phyloP scores from a whole-genome alignment of 768 basidiomycete genomes.

The Mycena latifolia region DNA sequence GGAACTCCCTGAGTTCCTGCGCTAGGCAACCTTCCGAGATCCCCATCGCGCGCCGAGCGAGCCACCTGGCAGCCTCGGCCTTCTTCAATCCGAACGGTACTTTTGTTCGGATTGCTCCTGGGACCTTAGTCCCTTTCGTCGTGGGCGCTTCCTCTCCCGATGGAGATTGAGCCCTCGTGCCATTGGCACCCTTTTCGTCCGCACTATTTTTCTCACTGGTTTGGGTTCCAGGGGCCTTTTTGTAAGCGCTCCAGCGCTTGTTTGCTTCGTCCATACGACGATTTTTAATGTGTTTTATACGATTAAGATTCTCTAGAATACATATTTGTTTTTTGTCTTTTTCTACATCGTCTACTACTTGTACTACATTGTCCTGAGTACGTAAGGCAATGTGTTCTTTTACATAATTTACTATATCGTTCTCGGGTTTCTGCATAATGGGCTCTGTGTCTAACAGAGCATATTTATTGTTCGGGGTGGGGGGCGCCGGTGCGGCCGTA shows the following conservation, averaged over 20 bases:
- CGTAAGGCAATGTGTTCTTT: background rate
- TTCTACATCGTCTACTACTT: slow-evolving; percentile 9
- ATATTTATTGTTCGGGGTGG: too few species aligned
- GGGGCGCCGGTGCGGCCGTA: background rate
- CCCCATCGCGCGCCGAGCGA: background rate
- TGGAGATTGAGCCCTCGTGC: slow-evolving; percentile 2
- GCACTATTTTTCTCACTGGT: slow-evolving; percentile 18
- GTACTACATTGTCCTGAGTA: too few species aligned
- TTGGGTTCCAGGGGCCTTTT: slow-evolving; percentile 18
- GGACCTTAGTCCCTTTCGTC: background rate
- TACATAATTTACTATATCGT: background rate
- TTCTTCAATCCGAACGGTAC: background rate
- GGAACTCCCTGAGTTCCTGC: background rate
- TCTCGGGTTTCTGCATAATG: background rate
- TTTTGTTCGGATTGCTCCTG: too few species aligned
- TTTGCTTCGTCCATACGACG: background rate
- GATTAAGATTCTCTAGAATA: background rate
- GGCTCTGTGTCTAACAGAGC: too few species aligned
- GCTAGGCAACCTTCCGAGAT: background rate
- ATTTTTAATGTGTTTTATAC: background rate
- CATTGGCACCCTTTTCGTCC: background rate
- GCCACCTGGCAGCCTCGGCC: background rate
- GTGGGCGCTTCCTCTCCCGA: background rate
- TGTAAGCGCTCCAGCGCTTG: background rate
- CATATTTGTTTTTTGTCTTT: slow-evolving; percentile 3